Evolutionary conservation across 2,329 filamentous ascomycete species (phyloP).

Genomic region (Neodidymelliopsis sp.): DNA sequence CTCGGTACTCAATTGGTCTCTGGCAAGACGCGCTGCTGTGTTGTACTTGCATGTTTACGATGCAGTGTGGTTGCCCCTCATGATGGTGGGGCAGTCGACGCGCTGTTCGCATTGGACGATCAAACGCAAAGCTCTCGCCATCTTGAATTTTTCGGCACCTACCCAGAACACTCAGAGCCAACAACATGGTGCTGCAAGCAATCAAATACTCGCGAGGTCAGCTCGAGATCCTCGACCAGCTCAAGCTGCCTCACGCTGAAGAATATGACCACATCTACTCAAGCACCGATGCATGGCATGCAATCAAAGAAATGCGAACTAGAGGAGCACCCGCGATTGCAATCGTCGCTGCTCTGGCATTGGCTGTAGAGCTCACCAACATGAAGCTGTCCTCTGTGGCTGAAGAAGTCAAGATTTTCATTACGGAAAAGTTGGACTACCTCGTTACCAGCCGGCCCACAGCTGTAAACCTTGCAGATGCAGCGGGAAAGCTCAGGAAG

Average conservation of each 20-base stretch:
- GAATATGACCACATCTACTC: conserved; percentile 77
- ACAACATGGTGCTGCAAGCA: conserved; percentile 70
- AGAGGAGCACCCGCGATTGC: conserved; percentile 91
- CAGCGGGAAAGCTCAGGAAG: conserved; percentile 78
- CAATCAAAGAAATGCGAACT: conserved; percentile 82
- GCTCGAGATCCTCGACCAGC: conserved; percentile 81
- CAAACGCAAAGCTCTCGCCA: conserved; percentile 31
- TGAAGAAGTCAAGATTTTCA: conserved; percentile 71
- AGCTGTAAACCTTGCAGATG: conserved; percentile 92
- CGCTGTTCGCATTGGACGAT: conserved; percentile 19
- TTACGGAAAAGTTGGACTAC: conserved; percentile 81
- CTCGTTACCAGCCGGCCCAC: conserved; percentile 90
- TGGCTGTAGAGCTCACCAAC: conserved; percentile 82
- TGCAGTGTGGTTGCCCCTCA: conserved; percentile 9
- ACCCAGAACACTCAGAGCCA: conserved; percentile 2
- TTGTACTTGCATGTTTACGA: background rate
- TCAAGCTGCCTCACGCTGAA: conserved; percentile 81
- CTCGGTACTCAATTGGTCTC: background rate
- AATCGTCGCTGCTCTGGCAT: conserved; percentile 90
- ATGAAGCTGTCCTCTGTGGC: conserved; percentile 60
- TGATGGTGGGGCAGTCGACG: conserved; percentile 9
- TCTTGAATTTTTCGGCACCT: conserved; percentile 28
- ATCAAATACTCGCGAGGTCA: conserved; percentile 77
- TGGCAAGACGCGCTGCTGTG: background rate
- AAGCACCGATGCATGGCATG: conserved; percentile 79